Evolutionary conservation across 2,329 filamentous ascomycete genomes (phyloP), one percentile per base, ranked within the genome.

Genomic region (Aspergillus fumigatiaffinis): DNA sequence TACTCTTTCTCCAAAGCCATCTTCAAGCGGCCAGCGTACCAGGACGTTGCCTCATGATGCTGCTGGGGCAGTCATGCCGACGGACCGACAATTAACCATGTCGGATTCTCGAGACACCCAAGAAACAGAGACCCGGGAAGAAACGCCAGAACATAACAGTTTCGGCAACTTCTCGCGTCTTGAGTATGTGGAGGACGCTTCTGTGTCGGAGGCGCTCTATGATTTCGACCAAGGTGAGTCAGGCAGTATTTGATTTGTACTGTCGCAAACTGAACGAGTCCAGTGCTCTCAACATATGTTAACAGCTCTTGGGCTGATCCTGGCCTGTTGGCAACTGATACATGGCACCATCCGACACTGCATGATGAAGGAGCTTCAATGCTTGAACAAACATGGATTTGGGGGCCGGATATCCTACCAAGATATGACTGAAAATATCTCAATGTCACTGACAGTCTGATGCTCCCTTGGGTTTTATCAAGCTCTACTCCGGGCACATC

Each of bases 351-450:
- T 53, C 28, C 57, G 60, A 48, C 35, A n/a, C 3, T 41, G n/a
- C 25, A 52, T 2, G 44, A 52, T 1, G 58, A 61, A 29, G 57
- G 52, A 2, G 60, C 64, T 32, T 29, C 58, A 4, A 52, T 57
- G 10, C 54, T 58, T 8, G 63, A 68, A 14, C 64, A 64, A 28
- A 62, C 60, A 1, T 67, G 64, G 65, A 64, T 68, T 2, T 66
- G 63, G 66, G 64, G 58, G 9, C 25, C 63, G 17, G 61, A 68
- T 23, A 57, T 54, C 25, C 35, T 55, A 21, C 47, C 35, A 26
- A 50, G 23, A 47, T 42, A 41, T 20, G 21, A 12, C 1, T 44
- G 41, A 44, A 44, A 12, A 6, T 14, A 38, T 7, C 32, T 17
- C 3, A 35, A 35, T 7, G 5, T 6, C 9, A n/a, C 5, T 38